Percentiles rank a stretch among this genome's conserved stretches.
Conservation (phyloP, 495 filamentous ascomycete species). For the Xylaria longipes region DNA sequence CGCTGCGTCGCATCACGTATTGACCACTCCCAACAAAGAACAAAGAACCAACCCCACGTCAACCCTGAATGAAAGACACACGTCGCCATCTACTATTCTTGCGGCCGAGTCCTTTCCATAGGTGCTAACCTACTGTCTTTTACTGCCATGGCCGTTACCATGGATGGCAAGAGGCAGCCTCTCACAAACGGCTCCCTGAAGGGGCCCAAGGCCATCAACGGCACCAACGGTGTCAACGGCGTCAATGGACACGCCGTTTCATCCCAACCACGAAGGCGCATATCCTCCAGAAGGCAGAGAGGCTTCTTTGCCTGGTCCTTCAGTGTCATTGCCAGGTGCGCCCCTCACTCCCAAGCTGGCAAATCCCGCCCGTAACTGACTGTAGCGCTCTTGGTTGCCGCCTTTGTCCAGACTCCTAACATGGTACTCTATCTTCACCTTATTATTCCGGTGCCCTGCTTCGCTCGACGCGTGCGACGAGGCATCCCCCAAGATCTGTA, state of each 20-base stretch:
- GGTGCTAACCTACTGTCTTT: background rate
- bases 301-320: conserved; percentile 58
- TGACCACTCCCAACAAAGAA: background rate
- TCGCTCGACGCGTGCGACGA: conserved; percentile 68
- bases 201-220: conserved; percentile 32
- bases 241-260: conserved; percentile 24
- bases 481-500: conserved; percentile 79
- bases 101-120: conserved; percentile 1
- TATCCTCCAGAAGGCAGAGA: conserved; percentile 32
- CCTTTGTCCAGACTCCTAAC: conserved; percentile 66
- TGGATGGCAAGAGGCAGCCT: conserved; percentile 33
- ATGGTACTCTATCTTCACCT: conserved; percentile 84
- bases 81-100: background rate
- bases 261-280: conserved; percentile 32
- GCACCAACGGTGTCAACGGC: conserved; percentile 13
- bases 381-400: background rate
- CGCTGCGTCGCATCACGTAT: conserved; percentile 8
- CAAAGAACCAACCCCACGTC: background rate
- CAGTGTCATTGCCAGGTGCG: conserved; percentile 68
- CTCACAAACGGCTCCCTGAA: conserved; percentile 45
- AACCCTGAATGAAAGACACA: background rate
- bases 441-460: conserved; percentile 83
- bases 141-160: conserved; percentile 25
- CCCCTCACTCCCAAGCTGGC: background rate
- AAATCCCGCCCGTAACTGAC: conserved; percentile 7